Base-by-base conservation (phyloP, 2,329 filamentous ascomycete species). In the Hymenoscyphus linearis region DNA sequence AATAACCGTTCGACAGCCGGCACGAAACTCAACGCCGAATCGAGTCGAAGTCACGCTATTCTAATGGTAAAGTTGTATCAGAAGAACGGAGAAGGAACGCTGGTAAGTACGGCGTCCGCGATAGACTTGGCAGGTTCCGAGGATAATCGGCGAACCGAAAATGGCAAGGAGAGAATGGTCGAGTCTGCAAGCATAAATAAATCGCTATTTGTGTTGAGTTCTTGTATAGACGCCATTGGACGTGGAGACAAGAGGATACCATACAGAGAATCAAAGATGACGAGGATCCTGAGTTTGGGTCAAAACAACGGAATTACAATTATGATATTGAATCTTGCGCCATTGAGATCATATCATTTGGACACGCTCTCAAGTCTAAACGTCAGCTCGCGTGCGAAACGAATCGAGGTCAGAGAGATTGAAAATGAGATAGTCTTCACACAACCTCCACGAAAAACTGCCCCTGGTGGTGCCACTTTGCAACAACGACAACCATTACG, bases 151-250 rank as follows among this genome's bases (percentile, higher is more conserved):
- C 82, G 93, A 56, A 98, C 93, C 0, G 93, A 96, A 58, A 98
- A 98, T 74, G 91, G 88, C 69, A 95, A 93, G 74, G 92, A 96
- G 74, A 84, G 93, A 27, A 80, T 98, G 73, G 85, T 96, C n/a
- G 93, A 98, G 75, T 96, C 92, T 44, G 92, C 93, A 0, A 93
- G 91, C 71, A 98, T 98, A 79, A 98, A 98, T 82, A 98, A 97
- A 78, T 96, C 91, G 65, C 80, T 98, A 6, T 98, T 98, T 70
- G 93, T 97, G 18, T 78, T 98, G 55, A 93, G 91, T 52, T 92
- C 96, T 74, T 98, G 93, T 70, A 93, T 98, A 58, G 93, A 98
- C 73, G 93, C 93, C 60, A 98, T 98, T 72, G 90, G 89, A 0
- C 79, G 84, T 26, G 84, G 85, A 35, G 85, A 88, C 72, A 84